phyloP scores from a whole-genome alignment of 2,329 filamentous ascomycete genomes.

The Phyllosticta citrichinensis region DNA sequence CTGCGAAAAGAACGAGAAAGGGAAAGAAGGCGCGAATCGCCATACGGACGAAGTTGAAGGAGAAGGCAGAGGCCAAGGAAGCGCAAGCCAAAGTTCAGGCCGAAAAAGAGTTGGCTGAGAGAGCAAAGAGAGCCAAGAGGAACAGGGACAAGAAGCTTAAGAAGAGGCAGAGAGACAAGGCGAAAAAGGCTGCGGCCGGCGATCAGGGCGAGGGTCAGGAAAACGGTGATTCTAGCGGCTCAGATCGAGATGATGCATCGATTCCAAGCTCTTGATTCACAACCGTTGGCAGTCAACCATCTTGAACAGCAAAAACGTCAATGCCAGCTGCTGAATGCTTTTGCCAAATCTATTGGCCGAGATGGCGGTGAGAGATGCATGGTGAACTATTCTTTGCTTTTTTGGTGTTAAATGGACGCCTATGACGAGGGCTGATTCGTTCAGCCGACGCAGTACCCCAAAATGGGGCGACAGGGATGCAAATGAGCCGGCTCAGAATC shows the following conservation, averaged over 20 bases:
- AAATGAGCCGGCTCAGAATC: too few relatives aligned
- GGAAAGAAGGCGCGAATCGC: conserved; percentile 27
- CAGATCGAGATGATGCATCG: background rate
- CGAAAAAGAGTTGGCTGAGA: background rate
- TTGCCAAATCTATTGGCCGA: too few relatives aligned
- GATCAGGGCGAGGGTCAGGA: background rate
- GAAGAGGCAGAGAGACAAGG: conserved; percentile 21
- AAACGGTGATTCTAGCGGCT: background rate
- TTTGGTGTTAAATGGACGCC: too few relatives aligned
- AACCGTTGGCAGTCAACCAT: background rate
- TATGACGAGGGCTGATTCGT: too few relatives aligned
- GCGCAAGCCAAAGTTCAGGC: background rate
- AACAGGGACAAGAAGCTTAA: conserved; percentile 5
- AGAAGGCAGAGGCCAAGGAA: conserved; percentile 2
- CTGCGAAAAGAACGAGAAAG: conserved; percentile 21
- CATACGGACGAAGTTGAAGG: conserved; percentile 23
- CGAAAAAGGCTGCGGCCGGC: conserved; percentile 6
- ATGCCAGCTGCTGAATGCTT: background rate
- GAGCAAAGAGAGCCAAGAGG: background rate
- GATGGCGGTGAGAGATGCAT: too few relatives aligned
- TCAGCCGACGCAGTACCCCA: too few relatives aligned
- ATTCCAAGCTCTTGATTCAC: background rate
- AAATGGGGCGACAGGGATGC: too few relatives aligned
- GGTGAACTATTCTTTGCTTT: too few relatives aligned
- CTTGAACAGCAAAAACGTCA: background rate